These are phyloP conservation scores for Heterobasidion occidentale DNA, from an alignment of 1,284 basidiomycete species.

Conservation along the genomic window DNA sequence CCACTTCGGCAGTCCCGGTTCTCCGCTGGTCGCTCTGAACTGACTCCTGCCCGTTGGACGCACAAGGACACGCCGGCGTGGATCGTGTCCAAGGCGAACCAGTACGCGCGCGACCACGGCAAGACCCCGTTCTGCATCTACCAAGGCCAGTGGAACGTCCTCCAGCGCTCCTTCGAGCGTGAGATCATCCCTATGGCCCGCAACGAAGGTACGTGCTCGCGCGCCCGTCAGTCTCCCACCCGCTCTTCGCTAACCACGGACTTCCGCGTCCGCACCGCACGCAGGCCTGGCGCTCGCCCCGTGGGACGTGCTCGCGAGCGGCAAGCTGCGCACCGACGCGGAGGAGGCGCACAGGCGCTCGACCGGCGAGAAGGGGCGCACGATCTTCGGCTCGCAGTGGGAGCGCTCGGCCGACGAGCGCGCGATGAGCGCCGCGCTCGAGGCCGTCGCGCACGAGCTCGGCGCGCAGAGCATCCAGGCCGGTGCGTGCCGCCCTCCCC, in stretches of 20 bases:
- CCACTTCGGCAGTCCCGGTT: background rate
- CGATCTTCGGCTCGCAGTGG: conserved; percentile 7
- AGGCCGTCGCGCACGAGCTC: conserved; percentile 30
- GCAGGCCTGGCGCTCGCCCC: conserved; percentile 31
- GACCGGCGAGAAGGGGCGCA: conserved; percentile 11
- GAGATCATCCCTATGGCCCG: conserved; percentile 48
- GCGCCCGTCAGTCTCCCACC: background rate
- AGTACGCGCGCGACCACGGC: conserved; percentile 28
- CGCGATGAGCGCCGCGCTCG: conserved; percentile 12
- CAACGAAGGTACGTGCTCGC: conserved; percentile 22
- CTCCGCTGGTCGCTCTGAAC: background rate
- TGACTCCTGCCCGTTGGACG: conserved; percentile 7
- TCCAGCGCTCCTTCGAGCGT: conserved; percentile 37
- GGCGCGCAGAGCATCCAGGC: conserved; percentile 24
- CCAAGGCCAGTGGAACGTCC: conserved; percentile 46
- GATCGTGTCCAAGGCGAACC: conserved; percentile 29
- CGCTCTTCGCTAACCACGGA: background rate
- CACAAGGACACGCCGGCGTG: conserved; percentile 30
- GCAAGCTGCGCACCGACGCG: conserved; percentile 26
- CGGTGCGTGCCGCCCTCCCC: conserved; percentile 10
- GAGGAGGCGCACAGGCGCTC: conserved; percentile 19
- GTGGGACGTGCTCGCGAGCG: conserved; percentile 30
- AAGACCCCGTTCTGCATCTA: conserved; percentile 45
- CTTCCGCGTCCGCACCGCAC: background rate
- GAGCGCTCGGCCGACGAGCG: conserved; percentile 13